phyloP scores from a whole-genome alignment of 2,329 filamentous ascomycete genomes.

The Apiospora aurea region DNA sequence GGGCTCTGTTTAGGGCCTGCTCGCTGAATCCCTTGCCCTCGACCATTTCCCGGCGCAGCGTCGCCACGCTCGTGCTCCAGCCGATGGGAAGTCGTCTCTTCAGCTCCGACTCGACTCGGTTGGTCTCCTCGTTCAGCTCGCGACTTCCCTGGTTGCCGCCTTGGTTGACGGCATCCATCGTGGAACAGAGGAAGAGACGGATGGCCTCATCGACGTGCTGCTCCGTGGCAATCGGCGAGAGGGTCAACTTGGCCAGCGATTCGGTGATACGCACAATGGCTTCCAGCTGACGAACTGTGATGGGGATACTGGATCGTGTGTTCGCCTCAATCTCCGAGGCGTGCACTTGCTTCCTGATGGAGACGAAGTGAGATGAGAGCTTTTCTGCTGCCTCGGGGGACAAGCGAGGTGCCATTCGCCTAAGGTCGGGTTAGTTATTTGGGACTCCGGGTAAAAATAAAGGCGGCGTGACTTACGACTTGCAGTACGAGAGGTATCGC shows the following conservation, averaged over 20 bases:
- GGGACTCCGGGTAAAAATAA: background rate
- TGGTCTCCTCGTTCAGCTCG: conserved; percentile 89
- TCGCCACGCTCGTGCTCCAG: conserved; percentile 91
- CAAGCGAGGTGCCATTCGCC: conserved; percentile 89
- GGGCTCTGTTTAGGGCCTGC: conserved; percentile 80
- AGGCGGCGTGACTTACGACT: conserved; percentile 71
- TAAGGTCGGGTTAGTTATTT: conserved; percentile 44
- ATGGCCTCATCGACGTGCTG: conserved; percentile 97
- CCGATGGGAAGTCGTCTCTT: conserved; percentile 88
- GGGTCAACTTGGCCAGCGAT: conserved; percentile 87
- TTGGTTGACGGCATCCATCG: conserved; percentile 97
- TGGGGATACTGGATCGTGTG: conserved; percentile 90
- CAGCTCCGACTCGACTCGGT: conserved; percentile 87
- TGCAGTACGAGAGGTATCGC: conserved; percentile 96
- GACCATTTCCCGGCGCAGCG: conserved; percentile 87
- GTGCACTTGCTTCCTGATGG: conserved; percentile 93
- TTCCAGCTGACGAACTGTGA: conserved; percentile 96
- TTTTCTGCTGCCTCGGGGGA: conserved; percentile 93
- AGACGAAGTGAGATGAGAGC: conserved; percentile 95
- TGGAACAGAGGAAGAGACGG: conserved; percentile 91
- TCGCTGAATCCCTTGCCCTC: conserved; percentile 91
- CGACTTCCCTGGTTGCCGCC: conserved; percentile 83
- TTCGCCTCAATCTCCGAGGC: conserved; percentile 90
- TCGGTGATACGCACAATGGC: conserved; percentile 98
- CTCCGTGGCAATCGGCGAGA: conserved; percentile 87